Evolutionary conservation across 768 basidiomycete species (phyloP), one percentile per base, ranked within the genome.

Genomic region (Coprinellus micaceus): DNA sequence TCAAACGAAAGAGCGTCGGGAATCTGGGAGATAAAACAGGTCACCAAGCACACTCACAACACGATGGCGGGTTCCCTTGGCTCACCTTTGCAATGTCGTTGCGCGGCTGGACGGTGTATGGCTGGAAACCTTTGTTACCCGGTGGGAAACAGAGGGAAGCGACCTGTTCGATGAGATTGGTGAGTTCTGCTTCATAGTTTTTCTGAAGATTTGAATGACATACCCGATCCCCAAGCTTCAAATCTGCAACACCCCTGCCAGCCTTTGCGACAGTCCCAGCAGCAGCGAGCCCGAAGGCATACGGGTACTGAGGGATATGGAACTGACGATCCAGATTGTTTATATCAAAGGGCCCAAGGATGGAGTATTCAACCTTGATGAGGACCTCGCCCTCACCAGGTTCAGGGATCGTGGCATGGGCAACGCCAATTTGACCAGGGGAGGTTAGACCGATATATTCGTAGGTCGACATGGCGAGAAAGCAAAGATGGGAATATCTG

Each of bases 201-300:
- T 13, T 33, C 33, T 25, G 15, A 24, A 19, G 36, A 48, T 2
- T 11, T 29, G 21, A 1, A 28, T 24, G 21, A 64, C 71, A 41
- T 60, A 76, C 78, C 56, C 67, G 61, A 57, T 79, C 78, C 10
- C 77, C 76, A 19, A 68, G 63, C 53, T 70, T 66, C 24, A 78
- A 53, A 49, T 62, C 66, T 2, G 61, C 52, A 3, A 78, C 71
- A 11, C 64, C 69, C 3, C 60, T 29, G 1, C 77, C 79, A 43
- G 74, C 57, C 36, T 71, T 63, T 2, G 58, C 66, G 2, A 81
- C 69, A 13, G 61, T 71, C 17, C 79, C 78, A 5, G 40, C 40
- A 15, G 15, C 40, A 19, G 7, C n/a, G 7, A 43, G n/a, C 40
- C 40, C 40, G n/a, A 43, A 21, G 10, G 7, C 15, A 21, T 10